Conservation (phyloP, 192 early-diverging fungal genomes). For the Thamnidium elegans region DNA sequence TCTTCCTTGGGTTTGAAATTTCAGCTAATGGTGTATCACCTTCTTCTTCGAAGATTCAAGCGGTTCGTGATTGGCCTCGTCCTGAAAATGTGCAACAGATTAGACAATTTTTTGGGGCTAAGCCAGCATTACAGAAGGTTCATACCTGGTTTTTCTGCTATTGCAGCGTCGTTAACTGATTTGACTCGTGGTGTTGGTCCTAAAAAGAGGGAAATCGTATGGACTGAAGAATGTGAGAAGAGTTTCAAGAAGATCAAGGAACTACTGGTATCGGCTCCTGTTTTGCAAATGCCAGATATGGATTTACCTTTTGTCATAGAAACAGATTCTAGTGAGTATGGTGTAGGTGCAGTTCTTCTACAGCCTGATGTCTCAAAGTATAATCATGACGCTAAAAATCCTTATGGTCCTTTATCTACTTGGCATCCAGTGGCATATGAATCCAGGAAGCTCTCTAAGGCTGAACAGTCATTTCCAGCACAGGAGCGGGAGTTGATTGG, state of each 20-base stretch:
- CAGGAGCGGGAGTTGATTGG: constrained; percentile 15
- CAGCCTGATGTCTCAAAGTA: constrained; percentile 1
- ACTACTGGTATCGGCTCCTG: background rate
- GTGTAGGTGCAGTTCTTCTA: constrained; percentile 1
- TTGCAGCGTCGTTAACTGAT: constrained; percentile 13
- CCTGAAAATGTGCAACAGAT: constrained; percentile 17
- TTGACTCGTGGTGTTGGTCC: background rate
- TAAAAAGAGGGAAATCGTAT: background rate
- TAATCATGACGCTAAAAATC: background rate
- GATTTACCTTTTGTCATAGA: constrained; percentile 2
- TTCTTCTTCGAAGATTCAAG: constrained; percentile 18
- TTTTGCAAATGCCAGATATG: constrained; percentile 9
- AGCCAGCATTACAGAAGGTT: constrained; percentile 28
- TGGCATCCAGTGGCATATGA: constrained; percentile 32
- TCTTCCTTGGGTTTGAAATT: constrained; percentile 19
- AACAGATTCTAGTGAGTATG: constrained; percentile 10
- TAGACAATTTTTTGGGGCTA: constrained; percentile 22
- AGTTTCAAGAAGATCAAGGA: constrained; percentile 3
- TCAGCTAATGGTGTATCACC: background rate
- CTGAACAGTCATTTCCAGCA: constrained; percentile 29
- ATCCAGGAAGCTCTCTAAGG: constrained; percentile 31
- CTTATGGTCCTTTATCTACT: background rate
- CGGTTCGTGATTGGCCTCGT: constrained; percentile 23
- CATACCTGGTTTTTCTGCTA: constrained; percentile 11
- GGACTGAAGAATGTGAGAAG: constrained; percentile 1